phyloP scores from a whole-genome alignment of 768 basidiomycete genomes.

The Tricholoma bakamatsutake region DNA sequence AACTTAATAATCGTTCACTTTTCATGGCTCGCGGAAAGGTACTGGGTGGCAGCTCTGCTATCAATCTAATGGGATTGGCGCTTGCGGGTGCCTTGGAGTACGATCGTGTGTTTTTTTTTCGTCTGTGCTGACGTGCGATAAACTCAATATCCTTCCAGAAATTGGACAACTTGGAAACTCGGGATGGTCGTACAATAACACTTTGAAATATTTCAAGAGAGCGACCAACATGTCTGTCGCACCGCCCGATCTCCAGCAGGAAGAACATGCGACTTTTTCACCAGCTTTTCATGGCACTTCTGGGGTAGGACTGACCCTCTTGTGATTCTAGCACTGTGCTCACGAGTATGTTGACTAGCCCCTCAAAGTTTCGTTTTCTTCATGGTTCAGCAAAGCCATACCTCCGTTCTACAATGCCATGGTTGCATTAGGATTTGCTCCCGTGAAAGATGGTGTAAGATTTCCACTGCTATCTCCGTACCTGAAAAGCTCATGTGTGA shows the following conservation, averaged over 20 bases:
- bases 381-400: background rate
- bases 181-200: constrained; percentile 4
- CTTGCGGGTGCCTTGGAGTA: constrained; percentile 8
- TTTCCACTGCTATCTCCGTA: background rate
- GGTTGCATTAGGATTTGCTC: background rate
- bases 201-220: background rate
- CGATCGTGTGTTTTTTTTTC: background rate
- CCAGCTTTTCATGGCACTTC: background rate
- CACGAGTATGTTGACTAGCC: background rate
- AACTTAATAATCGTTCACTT: constrained; percentile 13
- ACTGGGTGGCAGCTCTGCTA: constrained; percentile 20
- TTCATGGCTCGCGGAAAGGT: constrained; percentile 20
- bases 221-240: background rate
- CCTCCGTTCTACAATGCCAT: background rate
- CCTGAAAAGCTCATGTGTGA: background rate
- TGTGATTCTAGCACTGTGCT: background rate
- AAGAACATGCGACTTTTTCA: background rate
- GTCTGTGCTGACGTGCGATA: background rate
- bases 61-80: constrained; percentile 8
- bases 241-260: background rate
- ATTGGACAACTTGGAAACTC: constrained; percentile 4
- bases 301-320: background rate
- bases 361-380: background rate
- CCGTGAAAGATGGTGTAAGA: background rate
- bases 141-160: background rate